Base-by-base conservation (phyloP, 495 filamentous ascomycete species). In the Delitschia confertaspora region DNA sequence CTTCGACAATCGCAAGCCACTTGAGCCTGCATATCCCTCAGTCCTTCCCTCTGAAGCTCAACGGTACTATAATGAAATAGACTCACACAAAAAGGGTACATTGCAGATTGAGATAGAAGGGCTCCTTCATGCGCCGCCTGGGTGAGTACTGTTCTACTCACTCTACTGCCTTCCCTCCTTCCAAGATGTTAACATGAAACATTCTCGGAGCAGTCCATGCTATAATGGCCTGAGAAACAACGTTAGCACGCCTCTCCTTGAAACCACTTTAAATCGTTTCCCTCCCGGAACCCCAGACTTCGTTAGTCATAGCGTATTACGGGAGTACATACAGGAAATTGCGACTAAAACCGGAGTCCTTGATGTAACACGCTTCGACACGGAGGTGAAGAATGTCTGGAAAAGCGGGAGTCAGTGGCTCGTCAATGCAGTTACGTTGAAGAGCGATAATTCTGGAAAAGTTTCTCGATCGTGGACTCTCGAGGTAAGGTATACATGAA, bases 201-300 rank as follows among this genome's bases (percentile, higher is more conserved):
- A 20, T 10, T 3, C 20, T 43, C 16, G 38, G 32, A n/a, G 27
- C 33, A 72, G 70, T 11, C 70, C 69, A 16, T 69, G 73, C 49
- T 84, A 84, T 44, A 65, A 68, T 3, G 75, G 76, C 14, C 60
- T 84, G 8, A 72, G 62, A 20, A 85, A 78, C 38, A 84, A 84
- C 56, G 72, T 84, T 4, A 67, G 78, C 3, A 82, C 78, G 1
- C 65, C 64, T 8, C 55, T 83, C 21, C 73, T 83, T 62, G 60
- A 66, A 29, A 72, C 74, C 21, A 75, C 66, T 36, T 65, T 80
- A n/a, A 72, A 71, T 35, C 51, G 62, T 0, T 83, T 79, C 76
- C 72, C 74, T 1, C 64, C 73, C 16, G 75, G 71, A 3, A 82
- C 74, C 0, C 68, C 66, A 10, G 65, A 68, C 29, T 73, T 68